Evolutionary conservation across 768 basidiomycete genomes (phyloP), one percentile per base, ranked within the genome.

Genomic region (Pisolithus albus): DNA sequence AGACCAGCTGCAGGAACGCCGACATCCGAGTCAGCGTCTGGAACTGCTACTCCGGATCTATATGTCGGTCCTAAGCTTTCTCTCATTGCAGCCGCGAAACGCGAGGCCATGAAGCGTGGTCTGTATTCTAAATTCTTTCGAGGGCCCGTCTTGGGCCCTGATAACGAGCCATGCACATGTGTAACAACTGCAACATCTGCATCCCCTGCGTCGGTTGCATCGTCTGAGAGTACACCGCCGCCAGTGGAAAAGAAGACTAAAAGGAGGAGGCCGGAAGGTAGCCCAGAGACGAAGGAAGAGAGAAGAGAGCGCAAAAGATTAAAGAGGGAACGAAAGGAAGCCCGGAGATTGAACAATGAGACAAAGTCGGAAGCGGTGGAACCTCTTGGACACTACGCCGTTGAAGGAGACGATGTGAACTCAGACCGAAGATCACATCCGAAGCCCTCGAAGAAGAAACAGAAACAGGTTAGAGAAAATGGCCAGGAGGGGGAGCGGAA

Each of bases 91-190:
- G 65, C 70, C 4, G 88, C 90, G 5, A 91, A 90, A 66, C 76
- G 85, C 42, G 86, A 91, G 57, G 82, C 88, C 9, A 93, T 92
- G 0, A 81, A 78, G 54, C 75, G 79, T 10, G 75, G 74, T 18
- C 75, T 97, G 3, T 97, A 96, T 64, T 75, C 89, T 4, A 75
- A 75, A 52, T 95, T 96, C 66, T 88, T 86, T 61, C 80, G 84
- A 21, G 93, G 92, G 0, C 82, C 87, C 18, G 70, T 85, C 32
- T 66, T 90, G 16, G 79, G 78, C 2, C 78, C 78, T 21, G 78
- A 77, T 41, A 46, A 30, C 26, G 55, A 56, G 19, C 24, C 36
- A 16, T 21, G 32, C 11, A 45, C 38, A 47, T 15, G 15, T 7
- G 10, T 7, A 4, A 11, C 38, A 6, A 48, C 53, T 0, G 15